Evolutionary conservation across 2,329 filamentous ascomycete species (phyloP).

Genomic region (Pleochaeta shiraiana): DNA sequence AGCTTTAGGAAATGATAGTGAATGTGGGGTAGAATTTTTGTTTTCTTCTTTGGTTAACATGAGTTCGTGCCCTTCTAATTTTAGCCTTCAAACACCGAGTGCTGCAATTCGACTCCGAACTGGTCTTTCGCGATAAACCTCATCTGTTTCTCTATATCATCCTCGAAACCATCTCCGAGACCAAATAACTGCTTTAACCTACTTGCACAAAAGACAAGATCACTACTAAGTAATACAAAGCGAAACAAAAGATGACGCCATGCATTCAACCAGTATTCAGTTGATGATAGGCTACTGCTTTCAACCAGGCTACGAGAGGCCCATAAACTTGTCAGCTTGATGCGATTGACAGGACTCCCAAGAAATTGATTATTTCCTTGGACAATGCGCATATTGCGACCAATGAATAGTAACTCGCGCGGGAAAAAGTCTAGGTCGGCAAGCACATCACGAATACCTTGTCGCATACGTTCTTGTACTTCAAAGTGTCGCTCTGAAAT

Average conservation of each 20-base stretch:
- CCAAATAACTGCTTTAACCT: constrained; percentile 59
- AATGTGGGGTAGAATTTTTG: no score
- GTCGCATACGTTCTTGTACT: constrained; percentile 47
- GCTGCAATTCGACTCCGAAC: constrained; percentile 77
- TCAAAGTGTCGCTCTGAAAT: constrained; percentile 43
- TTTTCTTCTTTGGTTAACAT: no score
- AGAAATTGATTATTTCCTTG: constrained; percentile 55
- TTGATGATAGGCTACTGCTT: constrained; percentile 38
- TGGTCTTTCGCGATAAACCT: constrained; percentile 61
- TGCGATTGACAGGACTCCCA: constrained; percentile 54
- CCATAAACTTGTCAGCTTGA: constrained; percentile 90
- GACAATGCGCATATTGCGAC: constrained; percentile 49
- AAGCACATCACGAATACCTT: constrained; percentile 41
- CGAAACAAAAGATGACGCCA: constrained; percentile 68
- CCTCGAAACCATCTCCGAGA: constrained; percentile 70
- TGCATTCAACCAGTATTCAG: constrained; percentile 43
- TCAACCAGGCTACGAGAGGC: constrained; percentile 67
- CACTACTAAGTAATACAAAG: constrained; percentile 49
- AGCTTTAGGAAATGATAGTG: background rate
- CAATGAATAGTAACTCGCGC: constrained; percentile 49
- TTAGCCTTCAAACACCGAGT: constrained; percentile 70
- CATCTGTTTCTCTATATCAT: constrained; percentile 80
- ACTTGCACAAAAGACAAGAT: constrained; percentile 65
- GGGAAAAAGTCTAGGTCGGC: constrained; percentile 49
- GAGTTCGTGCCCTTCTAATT: background rate